Conservation (phyloP, 2,329 filamentous ascomycete genomes). For the Pezicula neosporulosa region DNA sequence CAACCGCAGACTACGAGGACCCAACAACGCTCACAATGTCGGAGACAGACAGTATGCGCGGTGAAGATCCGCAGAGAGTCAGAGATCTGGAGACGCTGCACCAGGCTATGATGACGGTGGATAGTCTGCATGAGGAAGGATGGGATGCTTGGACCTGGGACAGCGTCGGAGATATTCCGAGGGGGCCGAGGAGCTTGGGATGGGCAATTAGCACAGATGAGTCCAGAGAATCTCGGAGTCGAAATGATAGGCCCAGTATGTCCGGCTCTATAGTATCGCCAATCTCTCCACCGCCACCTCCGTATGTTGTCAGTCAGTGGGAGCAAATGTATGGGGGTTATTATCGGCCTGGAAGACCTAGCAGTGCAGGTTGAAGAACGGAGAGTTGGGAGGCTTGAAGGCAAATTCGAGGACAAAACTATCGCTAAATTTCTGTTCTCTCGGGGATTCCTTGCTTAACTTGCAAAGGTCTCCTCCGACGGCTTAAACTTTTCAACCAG, state of each 20-base stretch:
- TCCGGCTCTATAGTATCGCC: neutral
- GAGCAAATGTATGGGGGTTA: conserved; percentile 10
- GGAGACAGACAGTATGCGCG: conserved; percentile 15
- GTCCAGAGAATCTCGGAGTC: neutral
- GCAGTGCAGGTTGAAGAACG: conserved; percentile 6
- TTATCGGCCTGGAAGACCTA: conserved; percentile 11
- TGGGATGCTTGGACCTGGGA: conserved; percentile 25
- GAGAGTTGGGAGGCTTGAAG: neutral
- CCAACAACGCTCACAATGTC: conserved; percentile 4
- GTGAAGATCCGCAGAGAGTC: conserved; percentile 24
- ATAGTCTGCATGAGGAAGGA: conserved; percentile 21
- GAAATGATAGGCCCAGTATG: neutral
- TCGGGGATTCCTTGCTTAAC: too few species aligned
- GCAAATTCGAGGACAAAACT: too few species aligned
- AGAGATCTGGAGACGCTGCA: conserved; percentile 24
- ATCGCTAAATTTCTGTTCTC: too few species aligned
- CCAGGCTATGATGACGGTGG: conserved; percentile 30
- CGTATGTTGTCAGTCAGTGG: conserved; percentile 26
- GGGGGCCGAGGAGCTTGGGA: conserved; percentile 24
- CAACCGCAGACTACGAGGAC: neutral
- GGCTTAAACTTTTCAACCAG: too few species aligned
- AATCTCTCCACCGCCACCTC: conserved; percentile 14
- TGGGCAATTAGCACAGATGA: conserved; percentile 24
- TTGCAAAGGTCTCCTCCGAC: too few species aligned
- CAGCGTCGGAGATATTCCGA: conserved; percentile 17